Evolutionary conservation across 805 yeast genomes (phyloP).

Genomic region (Sugiyamaella boreocaroliniensis): DNA sequence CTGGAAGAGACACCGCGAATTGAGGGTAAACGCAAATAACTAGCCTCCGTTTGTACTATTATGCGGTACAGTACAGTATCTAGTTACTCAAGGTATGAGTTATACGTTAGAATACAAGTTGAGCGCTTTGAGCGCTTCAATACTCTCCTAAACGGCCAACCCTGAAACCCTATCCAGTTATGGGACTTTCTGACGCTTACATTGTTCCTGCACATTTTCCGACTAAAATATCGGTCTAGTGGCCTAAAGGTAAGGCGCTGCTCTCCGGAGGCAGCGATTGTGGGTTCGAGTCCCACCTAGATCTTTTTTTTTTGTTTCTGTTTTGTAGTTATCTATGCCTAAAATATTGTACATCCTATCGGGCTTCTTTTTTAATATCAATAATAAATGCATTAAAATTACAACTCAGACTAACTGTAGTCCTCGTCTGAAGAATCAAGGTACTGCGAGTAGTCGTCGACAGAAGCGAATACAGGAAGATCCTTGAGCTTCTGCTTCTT

Average conservation of each 20-base stretch:
- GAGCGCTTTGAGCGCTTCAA: too few relatives aligned
- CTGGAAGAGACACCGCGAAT: too few relatives aligned
- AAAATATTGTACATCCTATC: too few relatives aligned
- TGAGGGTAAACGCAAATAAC: too few relatives aligned
- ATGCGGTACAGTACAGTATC: too few relatives aligned
- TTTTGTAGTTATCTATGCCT: too few relatives aligned
- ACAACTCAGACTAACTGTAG: slow-evolving; percentile 15
- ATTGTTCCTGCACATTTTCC: neutral
- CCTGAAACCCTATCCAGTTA: neutral
- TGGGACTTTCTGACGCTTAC: neutral
- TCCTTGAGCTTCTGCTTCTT: slow-evolving; percentile 55
- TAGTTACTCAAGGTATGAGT: too few relatives aligned
- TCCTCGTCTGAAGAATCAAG: slow-evolving; percentile 54
- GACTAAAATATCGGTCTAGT: slow-evolving; percentile 14
- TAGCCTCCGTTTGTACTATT: too few relatives aligned
- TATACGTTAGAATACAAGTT: too few relatives aligned
- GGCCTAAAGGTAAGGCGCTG: slow-evolving; percentile 27
- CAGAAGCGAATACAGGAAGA: slow-evolving; percentile 82
- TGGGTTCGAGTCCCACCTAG: slow-evolving; percentile 25
- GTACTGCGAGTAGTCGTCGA: slow-evolving; percentile 75
- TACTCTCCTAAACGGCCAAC: too few relatives aligned
- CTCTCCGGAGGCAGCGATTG: slow-evolving; percentile 26
- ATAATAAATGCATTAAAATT: neutral
- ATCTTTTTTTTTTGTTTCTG: slow-evolving; percentile 10
- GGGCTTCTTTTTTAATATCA: neutral